Evolutionary conservation across 192 early-diverging fungal species (phyloP).

Genomic region (Dissophora ornata): DNA sequence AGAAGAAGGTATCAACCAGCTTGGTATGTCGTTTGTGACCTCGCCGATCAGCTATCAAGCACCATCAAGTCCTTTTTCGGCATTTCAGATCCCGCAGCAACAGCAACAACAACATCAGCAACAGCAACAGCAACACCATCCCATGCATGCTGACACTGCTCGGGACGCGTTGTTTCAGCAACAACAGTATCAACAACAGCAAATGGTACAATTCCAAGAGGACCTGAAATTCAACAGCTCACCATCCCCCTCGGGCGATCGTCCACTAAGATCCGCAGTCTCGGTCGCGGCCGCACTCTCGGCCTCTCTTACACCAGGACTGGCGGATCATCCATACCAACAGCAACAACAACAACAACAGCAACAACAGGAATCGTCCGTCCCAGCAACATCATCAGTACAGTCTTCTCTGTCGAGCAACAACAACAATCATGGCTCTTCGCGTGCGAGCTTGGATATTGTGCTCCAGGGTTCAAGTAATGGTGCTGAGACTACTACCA

Average conservation of each 20-base stretch:
- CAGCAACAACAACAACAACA: neutral
- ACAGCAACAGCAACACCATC: constrained; percentile 16
- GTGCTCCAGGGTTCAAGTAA: too few species aligned
- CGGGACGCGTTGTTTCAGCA: constrained; percentile 21
- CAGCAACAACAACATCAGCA: constrained; percentile 24
- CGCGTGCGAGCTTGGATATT: too few species aligned
- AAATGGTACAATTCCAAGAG: constrained; percentile 30
- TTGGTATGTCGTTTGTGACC: constrained; percentile 26
- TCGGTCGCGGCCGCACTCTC: too few species aligned
- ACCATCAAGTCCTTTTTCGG: neutral
- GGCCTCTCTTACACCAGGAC: too few species aligned
- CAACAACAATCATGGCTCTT: too few species aligned
- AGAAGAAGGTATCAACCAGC: too few species aligned
- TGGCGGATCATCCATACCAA: too few species aligned
- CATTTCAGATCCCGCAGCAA: neutral
- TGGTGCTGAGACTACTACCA: too few species aligned
- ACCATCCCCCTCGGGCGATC: too few species aligned
- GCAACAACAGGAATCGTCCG: neutral
- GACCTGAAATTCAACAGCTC: neutral
- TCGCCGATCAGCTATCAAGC: constrained; percentile 33
- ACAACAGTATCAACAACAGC: constrained; percentile 25
- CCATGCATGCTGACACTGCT: neutral
- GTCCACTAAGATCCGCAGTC: too few species aligned
- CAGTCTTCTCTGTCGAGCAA: too few species aligned
- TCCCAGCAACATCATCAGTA: too few species aligned